Conservation (phyloP, 441 rosid species). For the Corymbia citriodora region DNA sequence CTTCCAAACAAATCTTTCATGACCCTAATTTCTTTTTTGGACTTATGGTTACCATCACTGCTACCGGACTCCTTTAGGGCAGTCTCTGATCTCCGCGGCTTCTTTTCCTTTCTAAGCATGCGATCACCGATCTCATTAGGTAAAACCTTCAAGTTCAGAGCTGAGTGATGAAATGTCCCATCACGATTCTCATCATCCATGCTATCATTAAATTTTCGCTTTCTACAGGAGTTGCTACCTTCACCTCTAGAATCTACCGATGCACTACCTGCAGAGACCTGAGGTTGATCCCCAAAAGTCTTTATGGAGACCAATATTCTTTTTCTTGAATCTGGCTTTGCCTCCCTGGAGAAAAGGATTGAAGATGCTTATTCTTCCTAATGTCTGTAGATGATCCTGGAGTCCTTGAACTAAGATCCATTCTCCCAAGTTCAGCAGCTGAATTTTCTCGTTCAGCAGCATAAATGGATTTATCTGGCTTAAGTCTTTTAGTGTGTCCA, state of each 20-base stretch:
- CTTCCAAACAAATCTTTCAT: constrained; percentile 11
- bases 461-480: constrained; percentile 18
- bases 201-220: constrained; percentile 38
- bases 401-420: constrained; percentile 15
- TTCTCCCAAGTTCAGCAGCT: constrained; percentile 11
- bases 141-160: constrained; percentile 10
- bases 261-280: constrained; percentile 27
- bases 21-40: constrained; percentile 10
- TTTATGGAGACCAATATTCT: constrained; percentile 24
- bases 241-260: constrained; percentile 32
- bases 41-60: constrained; percentile 13
- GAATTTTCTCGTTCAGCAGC: constrained; percentile 12
- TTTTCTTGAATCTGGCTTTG: constrained; percentile 28
- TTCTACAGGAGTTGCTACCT: constrained; percentile 24
- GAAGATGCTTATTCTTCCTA: constrained; percentile 18
- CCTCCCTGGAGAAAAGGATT: constrained; percentile 13
- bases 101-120: constrained; percentile 27
- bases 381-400: constrained; percentile 14
- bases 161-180: not conserved
- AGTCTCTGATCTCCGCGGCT: constrained; percentile 20
- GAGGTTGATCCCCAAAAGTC: constrained; percentile 32
- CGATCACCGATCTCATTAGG: constrained; percentile 32
- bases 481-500: constrained; percentile 33
- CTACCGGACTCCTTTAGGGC: constrained; percentile 15
- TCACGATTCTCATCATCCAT: constrained; percentile 22